A percentile compares a stretch with the other conserved stretches of the same genome.
These are phyloP conservation scores for Dendrobium catenatum DNA, from an alignment of 106 monocot genomes.

Conservation along the genomic window DNA sequence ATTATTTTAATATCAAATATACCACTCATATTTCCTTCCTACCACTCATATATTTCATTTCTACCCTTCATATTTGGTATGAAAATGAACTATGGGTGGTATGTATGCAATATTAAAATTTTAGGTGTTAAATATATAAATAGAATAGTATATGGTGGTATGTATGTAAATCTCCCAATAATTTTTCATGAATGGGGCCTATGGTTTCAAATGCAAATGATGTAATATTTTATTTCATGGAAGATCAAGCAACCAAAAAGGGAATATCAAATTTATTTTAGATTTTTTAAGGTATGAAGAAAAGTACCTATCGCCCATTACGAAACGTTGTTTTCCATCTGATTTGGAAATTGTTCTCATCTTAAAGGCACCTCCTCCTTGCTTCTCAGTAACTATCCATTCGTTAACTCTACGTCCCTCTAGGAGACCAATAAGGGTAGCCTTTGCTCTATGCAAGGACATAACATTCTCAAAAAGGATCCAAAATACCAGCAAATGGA, in stretches of 20 bases:
- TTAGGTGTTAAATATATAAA: too few relatives aligned
- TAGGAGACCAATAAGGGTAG: conserved; percentile 38
- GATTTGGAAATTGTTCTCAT: conserved; percentile 18
- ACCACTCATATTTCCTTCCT: too few relatives aligned
- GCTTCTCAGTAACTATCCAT: conserved; percentile 52
- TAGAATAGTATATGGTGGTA: too few relatives aligned
- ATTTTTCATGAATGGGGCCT: not conserved
- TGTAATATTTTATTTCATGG: not conserved
- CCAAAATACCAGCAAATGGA: conserved; percentile 48
- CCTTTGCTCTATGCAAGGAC: conserved; percentile 47
- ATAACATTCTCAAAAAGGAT: conserved; percentile 59
- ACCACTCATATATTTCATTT: too few relatives aligned
- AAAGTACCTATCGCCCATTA: conserved; percentile 36
- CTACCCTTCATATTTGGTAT: too few relatives aligned
- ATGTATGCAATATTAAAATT: too few relatives aligned
- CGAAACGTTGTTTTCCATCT: conserved; percentile 18
- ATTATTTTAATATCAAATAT: too few relatives aligned
- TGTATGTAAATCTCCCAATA: not conserved
- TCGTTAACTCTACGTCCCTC: conserved; percentile 41
- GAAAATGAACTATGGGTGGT: too few relatives aligned
- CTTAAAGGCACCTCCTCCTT: conserved; percentile 29
- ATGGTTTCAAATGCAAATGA: not conserved
- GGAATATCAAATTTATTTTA: too few relatives aligned
- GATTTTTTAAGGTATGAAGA: not conserved
- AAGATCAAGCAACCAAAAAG: not conserved